phyloP scores from a whole-genome alignment of 805 yeast species.

The Teunomyces gatunensis region DNA sequence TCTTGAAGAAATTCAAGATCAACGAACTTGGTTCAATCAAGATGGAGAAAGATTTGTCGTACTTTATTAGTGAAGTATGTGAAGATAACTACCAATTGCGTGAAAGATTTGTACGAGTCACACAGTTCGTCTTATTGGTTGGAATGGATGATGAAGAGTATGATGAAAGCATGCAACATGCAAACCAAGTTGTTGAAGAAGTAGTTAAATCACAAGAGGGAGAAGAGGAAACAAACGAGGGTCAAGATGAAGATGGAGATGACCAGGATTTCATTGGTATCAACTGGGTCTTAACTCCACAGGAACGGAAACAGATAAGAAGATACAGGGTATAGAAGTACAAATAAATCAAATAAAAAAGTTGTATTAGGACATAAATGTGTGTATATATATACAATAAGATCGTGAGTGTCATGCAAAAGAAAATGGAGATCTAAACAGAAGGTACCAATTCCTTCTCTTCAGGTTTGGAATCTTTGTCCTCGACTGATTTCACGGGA shows the following conservation, averaged over 20 bases:
- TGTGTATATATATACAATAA: background rate
- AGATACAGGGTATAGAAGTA: slow-evolving; percentile 46
- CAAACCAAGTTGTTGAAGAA: slow-evolving; percentile 10
- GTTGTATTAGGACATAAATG: background rate
- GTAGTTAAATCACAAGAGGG: slow-evolving; percentile 2
- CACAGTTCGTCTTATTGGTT: slow-evolving; percentile 78
- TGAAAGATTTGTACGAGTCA: slow-evolving; percentile 73
- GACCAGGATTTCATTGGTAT: slow-evolving; percentile 31
- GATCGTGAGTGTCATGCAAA: background rate
- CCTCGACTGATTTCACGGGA: background rate
- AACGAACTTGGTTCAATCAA: slow-evolving; percentile 83
- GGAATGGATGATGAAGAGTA: slow-evolving; percentile 73
- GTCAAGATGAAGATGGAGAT: slow-evolving; percentile 26
- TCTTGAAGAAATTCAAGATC: slow-evolving; percentile 55
- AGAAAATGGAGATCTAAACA: background rate
- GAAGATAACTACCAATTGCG: slow-evolving; percentile 70
- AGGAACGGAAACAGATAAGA: slow-evolving; percentile 66
- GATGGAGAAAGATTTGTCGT: slow-evolving; percentile 76
- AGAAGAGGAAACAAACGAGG: slow-evolving; percentile 26
- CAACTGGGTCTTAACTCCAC: slow-evolving; percentile 75
- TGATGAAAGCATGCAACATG: slow-evolving; percentile 30
- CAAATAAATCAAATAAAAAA: slow-evolving; percentile 7
- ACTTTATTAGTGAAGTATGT: slow-evolving; percentile 70
- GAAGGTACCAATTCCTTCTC: background rate
- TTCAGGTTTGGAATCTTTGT: background rate